Evolutionary conservation across 2,329 filamentous ascomycete genomes (phyloP), one percentile per base, ranked within the genome.

Genomic region (Decorospora gaudefroyi): DNA sequence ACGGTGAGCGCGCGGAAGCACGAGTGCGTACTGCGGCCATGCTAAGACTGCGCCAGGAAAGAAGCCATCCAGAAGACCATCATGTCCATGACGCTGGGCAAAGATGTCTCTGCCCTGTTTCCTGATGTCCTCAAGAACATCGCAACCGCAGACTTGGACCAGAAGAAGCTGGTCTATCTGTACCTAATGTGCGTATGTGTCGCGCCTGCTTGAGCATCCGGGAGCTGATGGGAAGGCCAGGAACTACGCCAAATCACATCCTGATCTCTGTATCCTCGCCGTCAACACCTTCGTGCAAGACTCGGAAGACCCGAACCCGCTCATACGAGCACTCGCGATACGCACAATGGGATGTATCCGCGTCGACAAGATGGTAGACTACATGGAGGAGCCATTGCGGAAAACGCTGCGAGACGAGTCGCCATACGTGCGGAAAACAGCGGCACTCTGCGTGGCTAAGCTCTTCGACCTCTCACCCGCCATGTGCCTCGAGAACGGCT

Each of bases 211-310:
- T 11, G n/a, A 1, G 4, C 25, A 10, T 3, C 25, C 3, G 11
- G 30, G 11, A n/a, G 19, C 39, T 66, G 31, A 62, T 46, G 15
- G 1, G 11, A 10, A 18, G 4, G 10, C 19, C 54, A 96, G 90
- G 90, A 99, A 99, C 74, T 99, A 99, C 74, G 93, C 93, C 64
- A 99, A 99, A 78, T 96, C 92, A 57, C 93, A 99, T 74, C 93
- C 93, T 21, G 93, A 99, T 69, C 84, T 99, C 23, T 99, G 93
- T 72, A 99, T 99, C 74, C 84, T 99, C 60, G 93, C 93, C 57
- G 93, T 99, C 67, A 99, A 99, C 71, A 99, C 93, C 10, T 99
- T 99, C 66, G 93, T 97, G 4, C 93, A 99, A 79, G 93, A 99
- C 71, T 93, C 93, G 11, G 93, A 99, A 81, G 93, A 99, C 65